Base-by-base conservation (phyloP, 148 eudicot genomes). In the Pouteria glomerata region DNA sequence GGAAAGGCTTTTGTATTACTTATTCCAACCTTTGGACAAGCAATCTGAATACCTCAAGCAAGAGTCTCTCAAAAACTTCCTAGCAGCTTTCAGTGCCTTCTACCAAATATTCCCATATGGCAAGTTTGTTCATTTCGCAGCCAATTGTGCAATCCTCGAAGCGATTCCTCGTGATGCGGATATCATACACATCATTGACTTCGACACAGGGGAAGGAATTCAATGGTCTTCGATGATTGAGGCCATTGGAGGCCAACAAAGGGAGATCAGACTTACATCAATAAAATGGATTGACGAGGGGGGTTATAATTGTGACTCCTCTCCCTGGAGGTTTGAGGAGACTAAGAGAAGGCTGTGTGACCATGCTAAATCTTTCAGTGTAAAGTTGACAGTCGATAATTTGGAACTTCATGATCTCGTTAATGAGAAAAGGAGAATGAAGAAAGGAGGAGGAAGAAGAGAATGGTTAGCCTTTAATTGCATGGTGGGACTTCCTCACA, bases 401-500 rank as follows among this genome's bases (percentile, higher is more conserved):
- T 68, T 68, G 70, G 69, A 30, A 23, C 4, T 80, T 57, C 30
- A 58, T 47, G 73, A 77, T 31, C 8, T 77, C 44, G 71, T 29
- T 57, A 57, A 33, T 15, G 56, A 68, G 42, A 63, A 72, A 12
- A 73, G 11, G 56, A 64, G 30, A 27, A 63, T 30, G 72, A 52
- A 57, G 66, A 70, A 27, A 35, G 34, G 19, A 4, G 56, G 57
- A 55, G 50, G 44, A 24, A 33, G 50, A 16, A 75, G 63, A 34
- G 67, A 75, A 60, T 80, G 76, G 76, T 16, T 74, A 44, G 77
- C 69, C 34, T 83, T 83, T 68, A 83, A 83, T 55, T 83, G 81
- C 39, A 77, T 66, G 73, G 70, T 68, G 21, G 74, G 77, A 4
- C 75, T 83, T n/a, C 77, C 77, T 34, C 81, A 82, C 42, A 77